Percentiles rank a stretch among this genome's conserved stretches.
Evolutionary conservation across 148 eudicot genomes (phyloP).

Genomic region (Drosera capensis): DNA sequence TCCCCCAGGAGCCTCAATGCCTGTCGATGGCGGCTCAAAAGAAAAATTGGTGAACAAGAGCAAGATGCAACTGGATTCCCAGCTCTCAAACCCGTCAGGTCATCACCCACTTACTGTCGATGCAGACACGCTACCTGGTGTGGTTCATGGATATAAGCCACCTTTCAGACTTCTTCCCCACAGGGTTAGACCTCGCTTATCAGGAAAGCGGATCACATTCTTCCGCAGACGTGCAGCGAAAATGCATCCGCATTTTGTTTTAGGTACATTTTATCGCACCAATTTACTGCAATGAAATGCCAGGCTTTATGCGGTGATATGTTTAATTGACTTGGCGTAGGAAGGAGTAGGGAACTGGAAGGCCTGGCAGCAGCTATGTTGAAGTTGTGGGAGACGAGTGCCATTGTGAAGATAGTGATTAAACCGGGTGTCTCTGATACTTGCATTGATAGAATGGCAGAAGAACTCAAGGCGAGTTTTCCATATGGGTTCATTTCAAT

Average conservation of each 20-base stretch:
- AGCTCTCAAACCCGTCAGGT: conserved; percentile 81
- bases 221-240: conserved; percentile 54
- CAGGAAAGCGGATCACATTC: conserved; percentile 47
- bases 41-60: conserved; percentile 39
- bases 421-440: conserved; percentile 88
- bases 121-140: conserved; percentile 80
- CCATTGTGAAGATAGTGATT: conserved; percentile 92
- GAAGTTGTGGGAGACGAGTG: conserved; percentile 82
- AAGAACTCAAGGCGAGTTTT: conserved; percentile 62
- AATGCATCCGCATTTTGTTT: conserved; percentile 86
- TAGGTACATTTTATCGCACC: conserved; percentile 35
- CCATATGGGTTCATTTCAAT: too few species aligned
- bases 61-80: conserved; percentile 75
- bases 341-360: conserved; percentile 83
- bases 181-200: conserved; percentile 36
- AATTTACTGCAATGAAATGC: too few species aligned
- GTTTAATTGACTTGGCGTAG: conserved; percentile 21
- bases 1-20: conserved; percentile 17
- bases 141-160: conserved; percentile 45
- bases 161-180: conserved; percentile 84
- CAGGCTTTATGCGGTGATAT: conserved; percentile 4
- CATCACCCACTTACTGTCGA: conserved; percentile 70
- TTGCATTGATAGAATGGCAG: conserved; percentile 77
- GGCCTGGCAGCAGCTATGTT: conserved; percentile 89
- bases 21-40: too few species aligned